Evolutionary conservation across 306 rosid genomes (phyloP).

Genomic region (Pyrus pyrifolia): DNA sequence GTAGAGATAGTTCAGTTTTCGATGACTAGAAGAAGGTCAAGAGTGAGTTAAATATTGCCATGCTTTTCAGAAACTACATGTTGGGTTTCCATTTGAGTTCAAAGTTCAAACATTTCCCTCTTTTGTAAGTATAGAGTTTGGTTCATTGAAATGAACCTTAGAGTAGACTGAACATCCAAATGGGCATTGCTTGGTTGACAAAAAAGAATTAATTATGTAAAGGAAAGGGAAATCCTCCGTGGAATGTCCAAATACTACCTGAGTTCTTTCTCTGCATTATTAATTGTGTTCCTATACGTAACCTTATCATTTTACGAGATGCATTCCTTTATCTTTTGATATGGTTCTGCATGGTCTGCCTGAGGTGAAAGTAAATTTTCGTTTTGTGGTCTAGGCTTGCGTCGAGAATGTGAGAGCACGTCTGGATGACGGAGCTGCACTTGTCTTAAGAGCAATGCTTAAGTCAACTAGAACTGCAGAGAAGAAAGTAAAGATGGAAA

Average conservation of each 20-base stretch:
- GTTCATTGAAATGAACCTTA: not conserved
- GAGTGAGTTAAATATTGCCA: not conserved
- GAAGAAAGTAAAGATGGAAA: conserved; percentile 51
- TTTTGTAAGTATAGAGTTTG: not conserved
- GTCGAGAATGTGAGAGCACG: conserved; percentile 63
- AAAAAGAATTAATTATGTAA: not conserved
- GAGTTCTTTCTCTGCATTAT: not conserved
- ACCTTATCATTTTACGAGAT: not conserved
- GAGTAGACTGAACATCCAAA: not conserved
- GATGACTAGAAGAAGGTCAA: not conserved
- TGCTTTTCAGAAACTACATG: not conserved
- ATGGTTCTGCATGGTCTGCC: conserved; percentile 5
- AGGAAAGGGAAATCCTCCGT: not conserved
- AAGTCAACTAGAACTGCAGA: conserved; percentile 61
- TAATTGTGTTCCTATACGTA: not conserved
- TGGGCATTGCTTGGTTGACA: not conserved
- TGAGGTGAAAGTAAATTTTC: conserved; percentile 15
- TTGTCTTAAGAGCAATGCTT: conserved; percentile 57
- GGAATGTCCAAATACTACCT: not conserved
- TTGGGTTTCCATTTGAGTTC: not conserved
- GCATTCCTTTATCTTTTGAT: not conserved
- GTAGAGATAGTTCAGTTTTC: not conserved
- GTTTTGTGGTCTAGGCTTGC: conserved; percentile 47
- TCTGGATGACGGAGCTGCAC: conserved; percentile 68
- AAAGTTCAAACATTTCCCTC: not conserved